Evolutionary conservation across 2,329 filamentous ascomycete species (phyloP).

Genomic region (Pseudocercospora macadamiae): DNA sequence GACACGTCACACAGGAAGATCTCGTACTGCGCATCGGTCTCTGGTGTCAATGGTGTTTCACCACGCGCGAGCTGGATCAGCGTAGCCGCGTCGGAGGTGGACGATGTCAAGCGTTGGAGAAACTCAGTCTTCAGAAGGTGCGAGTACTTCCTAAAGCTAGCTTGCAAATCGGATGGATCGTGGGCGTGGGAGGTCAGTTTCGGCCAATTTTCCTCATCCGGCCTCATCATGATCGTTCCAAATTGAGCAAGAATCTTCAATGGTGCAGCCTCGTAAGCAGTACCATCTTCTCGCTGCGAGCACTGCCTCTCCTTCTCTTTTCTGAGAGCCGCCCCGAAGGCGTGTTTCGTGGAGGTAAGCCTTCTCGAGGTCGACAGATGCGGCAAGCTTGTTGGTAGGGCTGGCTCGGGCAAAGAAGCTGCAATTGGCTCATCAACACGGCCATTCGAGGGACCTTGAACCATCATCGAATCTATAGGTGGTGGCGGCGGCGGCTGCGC

Average conservation of each 20-base stretch:
- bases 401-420: background rate
- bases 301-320: constrained; percentile 5
- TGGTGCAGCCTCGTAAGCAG: background rate
- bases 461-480: too few species aligned
- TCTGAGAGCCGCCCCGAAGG: constrained; percentile 16
- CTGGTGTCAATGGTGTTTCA: background rate
- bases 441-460: too few species aligned
- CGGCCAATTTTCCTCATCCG: constrained; percentile 8
- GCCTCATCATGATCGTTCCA: constrained; percentile 19
- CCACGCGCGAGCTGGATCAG: constrained; percentile 5
- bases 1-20: constrained; percentile 18
- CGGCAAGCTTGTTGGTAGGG: background rate
- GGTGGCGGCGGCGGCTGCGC: too few species aligned
- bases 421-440: too few species aligned
- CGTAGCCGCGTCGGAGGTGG: constrained; percentile 10
- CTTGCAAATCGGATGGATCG: constrained; percentile 15
- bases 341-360: constrained; percentile 12
- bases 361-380: constrained; percentile 9
- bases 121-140: constrained; percentile 16
- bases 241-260: constrained; percentile 21
- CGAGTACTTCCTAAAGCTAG: constrained; percentile 10
- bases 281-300: constrained; percentile 11
- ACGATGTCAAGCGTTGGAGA: constrained; percentile 20
- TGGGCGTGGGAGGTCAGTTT: constrained; percentile 2
- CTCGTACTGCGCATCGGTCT: constrained; percentile 13